These are phyloP conservation scores for Tricholoma sp. DNA, from an alignment of 768 basidiomycete genomes.

Conservation along the genomic window DNA sequence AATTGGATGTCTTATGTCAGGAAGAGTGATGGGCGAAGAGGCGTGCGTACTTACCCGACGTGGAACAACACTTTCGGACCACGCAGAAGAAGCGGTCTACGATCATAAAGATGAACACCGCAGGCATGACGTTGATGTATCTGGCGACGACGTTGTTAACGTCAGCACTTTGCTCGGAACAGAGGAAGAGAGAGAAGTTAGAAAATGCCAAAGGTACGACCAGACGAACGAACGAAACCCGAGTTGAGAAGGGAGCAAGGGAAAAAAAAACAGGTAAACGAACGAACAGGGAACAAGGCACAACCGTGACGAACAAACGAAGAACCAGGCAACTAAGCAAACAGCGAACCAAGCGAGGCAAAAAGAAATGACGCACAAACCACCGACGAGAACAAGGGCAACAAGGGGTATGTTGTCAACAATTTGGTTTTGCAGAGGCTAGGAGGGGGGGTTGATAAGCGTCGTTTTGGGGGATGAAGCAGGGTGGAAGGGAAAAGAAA, in stretches of 20 bases:
- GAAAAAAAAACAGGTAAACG: background rate
- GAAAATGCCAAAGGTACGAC: background rate
- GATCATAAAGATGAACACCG: slow-evolving; percentile 96
- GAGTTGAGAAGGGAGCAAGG: too few species aligned
- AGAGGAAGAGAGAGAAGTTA: background rate
- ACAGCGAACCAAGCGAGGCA: too few species aligned
- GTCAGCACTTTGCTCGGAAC: background rate
- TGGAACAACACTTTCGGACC: slow-evolving; percentile 97
- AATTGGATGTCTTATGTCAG: too few species aligned
- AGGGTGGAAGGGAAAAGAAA: too few species aligned
- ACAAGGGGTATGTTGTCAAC: too few species aligned
- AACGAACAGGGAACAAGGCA: too few species aligned
- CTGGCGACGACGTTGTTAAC: slow-evolving; percentile 26
- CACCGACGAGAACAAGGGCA: too few species aligned
- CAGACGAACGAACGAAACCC: background rate
- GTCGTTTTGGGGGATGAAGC: too few species aligned
- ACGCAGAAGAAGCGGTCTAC: slow-evolving; percentile 99
- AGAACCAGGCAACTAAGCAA: background rate
- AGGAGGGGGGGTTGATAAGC: too few species aligned
- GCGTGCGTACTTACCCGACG: slow-evolving; percentile 61
- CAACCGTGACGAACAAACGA: too few species aligned
- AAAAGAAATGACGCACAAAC: too few species aligned
- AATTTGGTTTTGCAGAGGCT: too few species aligned
- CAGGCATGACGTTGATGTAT: slow-evolving; percentile 90
- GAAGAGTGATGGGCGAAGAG: background rate